Evolutionary conservation across 257 asterid genomes (phyloP), one percentile per base, ranked within the genome.

Genomic region (Fraxinus anomala): DNA sequence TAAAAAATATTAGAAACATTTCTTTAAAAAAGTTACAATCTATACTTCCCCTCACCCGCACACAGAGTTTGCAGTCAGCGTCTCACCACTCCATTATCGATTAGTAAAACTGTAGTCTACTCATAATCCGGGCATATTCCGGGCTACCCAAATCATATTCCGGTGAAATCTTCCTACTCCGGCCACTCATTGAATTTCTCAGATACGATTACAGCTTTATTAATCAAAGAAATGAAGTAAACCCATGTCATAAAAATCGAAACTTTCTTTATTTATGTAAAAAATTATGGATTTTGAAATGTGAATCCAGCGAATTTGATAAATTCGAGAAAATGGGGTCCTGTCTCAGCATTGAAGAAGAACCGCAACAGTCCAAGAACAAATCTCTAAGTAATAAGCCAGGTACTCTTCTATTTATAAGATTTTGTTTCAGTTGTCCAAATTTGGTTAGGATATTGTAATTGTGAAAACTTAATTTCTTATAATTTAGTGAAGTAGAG

Each of bases 291-390:
- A 36, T 40, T 67, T 82, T 85, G 80, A 78, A 84, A 81, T 88
- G 88, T 85, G 85, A 88, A 83, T 88, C 85, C 84, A 77, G 77
- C 80, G 87, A 72, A 59, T 66, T 75, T 77, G 72, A 59, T 73
- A 9, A 30, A 40, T 68, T 24, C 2, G 3, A 40, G 70, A 56
- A 76, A 79, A 94, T 94, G 98, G 98, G 98, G 49, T 84, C 95
- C 77, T 94, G 98, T 80, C 54, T 92, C 5, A 94, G 98, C 72
- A 82, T 86, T 77, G 96, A 92, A 75, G 94, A 90, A 77, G 92
- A 79, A 73, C 67, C 4, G 65, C 82, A 70, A 73, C 85, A 42
- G 13, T 82, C 77, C n/a, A 83, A 74, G 61, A 76, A 72, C 68
- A 87, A 82, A 82, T 77, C 82, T 80, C 79, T 86, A 11, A 74